A percentile compares a stretch with the other conserved stretches of the same genome.
Evolutionary conservation across 345 rosid species (phyloP).

Genomic region (Populus deltoides): DNA sequence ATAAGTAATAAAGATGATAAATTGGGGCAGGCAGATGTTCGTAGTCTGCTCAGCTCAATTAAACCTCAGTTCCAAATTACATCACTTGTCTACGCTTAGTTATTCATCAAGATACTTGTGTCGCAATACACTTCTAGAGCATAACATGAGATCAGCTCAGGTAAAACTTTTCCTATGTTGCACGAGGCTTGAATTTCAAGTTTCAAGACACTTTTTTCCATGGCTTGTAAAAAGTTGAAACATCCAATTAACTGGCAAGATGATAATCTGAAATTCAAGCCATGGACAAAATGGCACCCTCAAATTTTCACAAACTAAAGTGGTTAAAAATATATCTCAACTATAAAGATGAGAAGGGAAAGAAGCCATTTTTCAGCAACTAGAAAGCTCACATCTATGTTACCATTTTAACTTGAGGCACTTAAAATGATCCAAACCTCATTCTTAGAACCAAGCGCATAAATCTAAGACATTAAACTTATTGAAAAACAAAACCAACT

Average conservation of each 20-base stretch:
- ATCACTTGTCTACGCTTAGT: background rate
- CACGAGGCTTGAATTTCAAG: too few relatives aligned
- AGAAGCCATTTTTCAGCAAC: too few relatives aligned
- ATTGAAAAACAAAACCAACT: slow-evolving; percentile 23
- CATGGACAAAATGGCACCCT: too few relatives aligned
- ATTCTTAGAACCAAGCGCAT: background rate
- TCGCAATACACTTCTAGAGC: background rate
- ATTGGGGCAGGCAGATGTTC: background rate
- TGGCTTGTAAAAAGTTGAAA: too few relatives aligned
- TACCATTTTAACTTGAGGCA: background rate
- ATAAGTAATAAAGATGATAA: background rate
- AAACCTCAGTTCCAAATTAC: background rate
- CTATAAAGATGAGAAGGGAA: too few relatives aligned
- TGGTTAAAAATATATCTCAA: too few relatives aligned
- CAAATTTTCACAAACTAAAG: too few relatives aligned
- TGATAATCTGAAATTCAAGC: too few relatives aligned
- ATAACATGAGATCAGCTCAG: too few relatives aligned
- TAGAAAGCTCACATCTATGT: background rate
- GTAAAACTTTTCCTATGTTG: too few relatives aligned
- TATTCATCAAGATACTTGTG: background rate
- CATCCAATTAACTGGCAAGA: too few relatives aligned
- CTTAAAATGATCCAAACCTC: background rate
- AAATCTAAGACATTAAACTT: background rate
- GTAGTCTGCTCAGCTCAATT: background rate
- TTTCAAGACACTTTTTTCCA: too few relatives aligned